Evolutionary conservation across 345 rosid genomes (phyloP), one percentile per base, ranked within the genome.

Genomic region (Noccaea caerulescens): DNA sequence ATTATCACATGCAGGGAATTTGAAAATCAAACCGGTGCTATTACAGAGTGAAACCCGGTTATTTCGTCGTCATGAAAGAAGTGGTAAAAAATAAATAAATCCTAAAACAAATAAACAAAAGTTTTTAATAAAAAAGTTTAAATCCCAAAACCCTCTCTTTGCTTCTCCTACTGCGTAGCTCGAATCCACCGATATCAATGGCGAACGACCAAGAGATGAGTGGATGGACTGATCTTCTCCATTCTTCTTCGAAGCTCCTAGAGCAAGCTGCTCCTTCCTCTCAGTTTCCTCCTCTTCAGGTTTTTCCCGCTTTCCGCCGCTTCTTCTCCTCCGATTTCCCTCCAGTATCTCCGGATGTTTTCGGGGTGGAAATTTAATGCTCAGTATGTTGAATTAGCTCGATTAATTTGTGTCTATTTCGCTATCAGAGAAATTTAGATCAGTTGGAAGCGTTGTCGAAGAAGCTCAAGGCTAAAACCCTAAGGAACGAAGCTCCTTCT

Each of bases 251-350:
- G 42, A 91, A 91, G 84, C 97, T 94, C 73, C 89, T 94, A 63
- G 97, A 94, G 44, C 99, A 89, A 75, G 96, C 97, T 30, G 95
- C 96, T 84, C 96, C 99, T 68, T 88, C 97, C 8, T 85, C 97
- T 75, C 97, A 91, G 84, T 94, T 94, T 76, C 99, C 97, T 83
- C 96, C 97, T 72, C 96, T 94, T 63, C 99, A 93, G 98, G 98
- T 93, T 44, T 56, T 55, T 51, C 66, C 66, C 58, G 18, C 52
- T 61, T 71, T 18, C 66, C 56, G 57, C 43, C 38, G 53, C 34
- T 62, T 8, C 12, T 65, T 30, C 58, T 49, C 12, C 37, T 55
- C 38, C 61, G 55, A 41, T 61, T 61, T 54, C 12, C 18, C 63
- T 14, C 46, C 47, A n/a, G 23, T 68, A 54, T 55, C 42, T 25